Base-by-base conservation (phyloP, 306 rosid species). In the Sechiopsis laciniata region DNA sequence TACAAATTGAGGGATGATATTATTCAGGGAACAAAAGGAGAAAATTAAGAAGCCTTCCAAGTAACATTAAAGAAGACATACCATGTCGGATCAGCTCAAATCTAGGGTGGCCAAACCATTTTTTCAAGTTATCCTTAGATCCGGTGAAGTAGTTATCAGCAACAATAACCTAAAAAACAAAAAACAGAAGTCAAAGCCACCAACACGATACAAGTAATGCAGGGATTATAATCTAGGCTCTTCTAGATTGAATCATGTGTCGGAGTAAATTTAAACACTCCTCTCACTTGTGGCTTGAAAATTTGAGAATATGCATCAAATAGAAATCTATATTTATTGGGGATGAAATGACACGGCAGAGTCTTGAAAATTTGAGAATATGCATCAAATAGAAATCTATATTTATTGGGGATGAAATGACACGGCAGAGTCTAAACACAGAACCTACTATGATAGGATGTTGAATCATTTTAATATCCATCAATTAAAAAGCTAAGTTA, bases 61-160 rank as follows among this genome's bases (percentile, higher is more conserved):
- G 56, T 32, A 21, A 4, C 77, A 50, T 29, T 53, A 7, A 75
- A 53, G 46, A 84, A 56, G 74, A 42, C 53, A 66, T 92, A 93
- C 98, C 98, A 66, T 93, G 97, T 54, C 98, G 98, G 71, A 87
- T 93, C 55, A 93, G 94, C 86, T 93, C 97, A 50, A 93, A 93
- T 90, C 98, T 86, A 46, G 97, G 97, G 80, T 93, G 97, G 54
- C 97, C 96, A 73, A 90, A 87, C 98, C 98, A 93, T 79, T 82
- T 88, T 76, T 69, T 93, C 76, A 93, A 88, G 76, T 93, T 93
- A 73, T 88, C 97, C 84, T 93, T 93, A 0, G 96, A 86, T 73
- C 98, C 98, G 20, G 97, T 93, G 87, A 93, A 93, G 88, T 72
- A 93, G 83, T 93, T 93, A 77, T 93, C 98, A 75, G 79, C 97